Base-by-base conservation (phyloP, 768 basidiomycete species). In the Suillus cothurnatus region DNA sequence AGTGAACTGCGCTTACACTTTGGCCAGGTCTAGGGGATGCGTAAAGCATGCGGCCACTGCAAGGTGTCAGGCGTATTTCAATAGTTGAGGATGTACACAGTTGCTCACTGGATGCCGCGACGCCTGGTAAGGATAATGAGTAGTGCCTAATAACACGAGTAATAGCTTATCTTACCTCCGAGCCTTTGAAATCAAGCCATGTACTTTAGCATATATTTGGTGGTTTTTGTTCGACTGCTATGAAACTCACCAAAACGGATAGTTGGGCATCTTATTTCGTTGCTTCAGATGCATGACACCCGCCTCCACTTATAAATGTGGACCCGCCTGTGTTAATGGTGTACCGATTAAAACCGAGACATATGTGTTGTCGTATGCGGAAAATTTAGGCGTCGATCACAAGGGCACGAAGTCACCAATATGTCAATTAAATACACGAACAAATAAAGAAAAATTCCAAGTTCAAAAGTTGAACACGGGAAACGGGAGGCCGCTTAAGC, bases 21-120 rank as follows among this genome's bases (percentile, higher is more conserved):
- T 96, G 38, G 91, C 90, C 61, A 94, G 80, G 77, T 94, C 93
- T 63, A 94, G 76, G 45, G 93, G 93, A 79, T 94, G 93, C 0
- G 92, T 94, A 72, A 85, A 89, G 62, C 83, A 86, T 34, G 92
- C 89, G 47, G 93, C 92, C 86, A 93, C 92, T 92, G 66, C 55
- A 69, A 64, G 36, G 59, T 49, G 39, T 59, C 63, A 47, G 64
- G 56, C 60, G 64, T 56, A 23, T 43, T 63, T 53, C 38, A 36
- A 26, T 14, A 21, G 15, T 31, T 17, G 28, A 28, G 34, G 15
- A 43, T 50, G 23, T 23, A 31, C 26, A n/a, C n/a, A 26, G 61
- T 6, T 34, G 81, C 86, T 31, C 72, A 89, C 88, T 83, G 52
- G 87, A 87, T 39, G 88, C 88, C 34, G 86, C 87, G 57, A 89